Conservation (phyloP, 2,329 filamentous ascomycete species). For the Penicillium occitanis region DNA sequence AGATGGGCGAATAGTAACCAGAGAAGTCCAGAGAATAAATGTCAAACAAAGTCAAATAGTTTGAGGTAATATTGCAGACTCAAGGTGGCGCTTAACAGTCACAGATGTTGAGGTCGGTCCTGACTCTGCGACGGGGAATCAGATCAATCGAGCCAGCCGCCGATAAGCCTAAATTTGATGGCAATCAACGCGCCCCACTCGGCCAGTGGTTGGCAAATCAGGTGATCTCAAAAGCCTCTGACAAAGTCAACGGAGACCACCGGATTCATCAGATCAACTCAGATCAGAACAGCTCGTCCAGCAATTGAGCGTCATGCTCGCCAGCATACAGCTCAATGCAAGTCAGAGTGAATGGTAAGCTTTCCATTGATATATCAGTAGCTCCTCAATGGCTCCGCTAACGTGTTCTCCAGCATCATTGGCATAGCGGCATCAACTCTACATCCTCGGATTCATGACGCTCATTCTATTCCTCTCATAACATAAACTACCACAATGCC, state of each 20-base stretch:
- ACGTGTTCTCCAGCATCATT: neutral
- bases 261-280: neutral
- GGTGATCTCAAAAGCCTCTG: constrained; percentile 13
- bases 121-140: neutral
- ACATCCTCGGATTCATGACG: neutral
- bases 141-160: constrained; percentile 10
- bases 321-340: constrained; percentile 1
- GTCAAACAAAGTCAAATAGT: neutral
- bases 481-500: constrained; percentile 58
- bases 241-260: neutral
- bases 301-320: constrained; percentile 20
- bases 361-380: neutral
- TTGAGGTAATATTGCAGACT: neutral
- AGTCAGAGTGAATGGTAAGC: constrained; percentile 11
- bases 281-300: neutral
- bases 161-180: constrained; percentile 14
- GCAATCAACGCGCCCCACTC: constrained; percentile 7
- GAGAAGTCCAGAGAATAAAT: neutral
- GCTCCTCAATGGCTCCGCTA: neutral
- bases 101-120: neutral
- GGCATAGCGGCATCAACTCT: constrained; percentile 1
- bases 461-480: constrained; percentile 2
- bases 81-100: neutral
- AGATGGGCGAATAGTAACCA: neutral
- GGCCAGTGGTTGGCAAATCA: neutral